Percentiles rank a stretch among this genome's conserved stretches.
These are phyloP conservation scores for Apophysomyces variabilis DNA, from an alignment of 371 early-diverging fungal species.

Conservation along the genomic window DNA sequence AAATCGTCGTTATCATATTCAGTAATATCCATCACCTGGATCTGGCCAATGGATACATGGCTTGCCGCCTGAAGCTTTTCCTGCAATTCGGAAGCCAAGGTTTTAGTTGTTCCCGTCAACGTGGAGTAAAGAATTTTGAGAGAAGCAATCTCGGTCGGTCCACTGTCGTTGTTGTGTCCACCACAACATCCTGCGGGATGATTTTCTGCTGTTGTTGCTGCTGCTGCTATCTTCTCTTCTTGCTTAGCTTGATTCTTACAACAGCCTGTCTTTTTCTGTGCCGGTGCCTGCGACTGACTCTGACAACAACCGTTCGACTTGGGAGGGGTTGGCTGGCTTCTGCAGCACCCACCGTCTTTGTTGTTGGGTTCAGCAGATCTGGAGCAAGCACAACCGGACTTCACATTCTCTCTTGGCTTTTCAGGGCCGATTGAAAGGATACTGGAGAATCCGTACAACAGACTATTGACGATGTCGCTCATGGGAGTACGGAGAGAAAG, in stretches of 20 bases:
- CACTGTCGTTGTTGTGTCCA: slow-evolving; percentile 6
- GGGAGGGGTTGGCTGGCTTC: slow-evolving; percentile 16
- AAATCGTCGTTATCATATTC: slow-evolving; percentile 78
- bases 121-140: slow-evolving; percentile 56
- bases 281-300: slow-evolving; percentile 1
- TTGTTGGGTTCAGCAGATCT: slow-evolving; percentile 21
- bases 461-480: slow-evolving; percentile 47
- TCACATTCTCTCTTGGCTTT: slow-evolving; percentile 22
- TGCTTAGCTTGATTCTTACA: slow-evolving; percentile 2
- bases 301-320: neutral
- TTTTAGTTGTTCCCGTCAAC: slow-evolving; percentile 56
- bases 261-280: slow-evolving; percentile 3
- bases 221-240: slow-evolving; percentile 5
- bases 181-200: slow-evolving; percentile 22
- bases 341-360: slow-evolving; percentile 30
- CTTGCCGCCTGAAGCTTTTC: slow-evolving; percentile 26
- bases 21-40: slow-evolving; percentile 60
- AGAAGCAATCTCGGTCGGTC: slow-evolving; percentile 34
- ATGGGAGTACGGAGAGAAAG: slow-evolving; percentile 20
- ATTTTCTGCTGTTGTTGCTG: neutral
- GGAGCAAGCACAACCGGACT: slow-evolving; percentile 25
- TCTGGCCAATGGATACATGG: slow-evolving; percentile 30
- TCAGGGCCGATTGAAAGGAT: slow-evolving; percentile 51
- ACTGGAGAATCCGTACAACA: slow-evolving; percentile 47
- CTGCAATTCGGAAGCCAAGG: slow-evolving; percentile 43